Evolutionary conservation across 2,329 filamentous ascomycete genomes (phyloP), one percentile per base, ranked within the genome.

Genomic region (Diaporthe longicolla): DNA sequence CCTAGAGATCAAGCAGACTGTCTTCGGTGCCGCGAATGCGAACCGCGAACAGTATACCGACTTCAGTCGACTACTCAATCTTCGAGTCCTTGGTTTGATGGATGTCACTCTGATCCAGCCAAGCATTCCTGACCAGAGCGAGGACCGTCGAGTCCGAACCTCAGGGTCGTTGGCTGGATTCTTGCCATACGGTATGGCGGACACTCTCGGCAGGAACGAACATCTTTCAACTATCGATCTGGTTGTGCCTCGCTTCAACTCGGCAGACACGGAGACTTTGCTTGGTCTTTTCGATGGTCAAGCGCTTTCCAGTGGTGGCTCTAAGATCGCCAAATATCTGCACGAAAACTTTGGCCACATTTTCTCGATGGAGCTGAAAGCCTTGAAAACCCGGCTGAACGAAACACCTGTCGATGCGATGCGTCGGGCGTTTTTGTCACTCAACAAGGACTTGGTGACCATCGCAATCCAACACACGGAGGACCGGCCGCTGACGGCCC

Each of bases 251-350:
- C 91, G 94, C 59, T 97, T 98, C 85, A 93, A 95, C 80, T 94
- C 95, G 21, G 94, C 93, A 70, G 95, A 98, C 78, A 93, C 94
- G 57, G 95, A 98, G 82, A 95, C 94, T 58, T 88, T 99, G 1
- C 85, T 99, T 59, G 97, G 96, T n/a, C 89, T 99, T 83, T 99
- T 99, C 80, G 97, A 99, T 81, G 97, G 97, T 4, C 94, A 98
- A 81, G 90, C 93, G n/a, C 88, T 97, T 73, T 94, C 94, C 3
- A 95, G 91, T 75, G 94, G 95, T 75, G 97, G 97, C 57, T 98
- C 95, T 76, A 97, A 97, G 85, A 94, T 99, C 78, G 95, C 97
- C 77, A 98, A 98, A 82, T 99, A 94, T 79, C 86, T 99, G 40
- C 96, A 99, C 81, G 97, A 99, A 84, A 96, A 98, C 80, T 98